Conservation (phyloP, 2,329 filamentous ascomycete species). For the Colletotrichum euphorbiae region DNA sequence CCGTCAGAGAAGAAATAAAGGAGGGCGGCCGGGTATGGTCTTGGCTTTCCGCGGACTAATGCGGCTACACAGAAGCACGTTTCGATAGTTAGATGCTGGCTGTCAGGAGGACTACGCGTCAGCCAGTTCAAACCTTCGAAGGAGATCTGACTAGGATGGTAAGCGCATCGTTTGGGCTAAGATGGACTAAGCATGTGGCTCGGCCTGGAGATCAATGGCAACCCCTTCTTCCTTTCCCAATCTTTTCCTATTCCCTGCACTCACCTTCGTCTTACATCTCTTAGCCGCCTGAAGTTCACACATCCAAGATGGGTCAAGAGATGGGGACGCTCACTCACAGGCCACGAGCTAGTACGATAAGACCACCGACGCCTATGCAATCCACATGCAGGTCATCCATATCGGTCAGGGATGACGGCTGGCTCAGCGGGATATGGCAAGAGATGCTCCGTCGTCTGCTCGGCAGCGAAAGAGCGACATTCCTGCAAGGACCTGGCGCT, state of each 20-base stretch:
- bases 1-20: not conserved
- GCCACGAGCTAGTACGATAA: conserved; percentile 10
- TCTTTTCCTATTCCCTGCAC: not conserved
- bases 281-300: conserved; percentile 28
- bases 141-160: conserved; percentile 1
- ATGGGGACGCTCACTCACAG: not conserved
- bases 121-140: conserved; percentile 13
- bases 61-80: conserved; percentile 24
- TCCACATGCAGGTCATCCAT: conserved; percentile 20
- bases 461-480: conserved; percentile 7
- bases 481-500: not conserved
- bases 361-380: conserved; percentile 7
- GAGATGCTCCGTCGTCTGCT: conserved; percentile 1
- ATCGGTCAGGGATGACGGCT: conserved; percentile 1
- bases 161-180: not conserved
- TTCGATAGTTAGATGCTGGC: conserved; percentile 28
- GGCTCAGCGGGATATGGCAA: conserved; percentile 17
- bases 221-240: conserved; percentile 3
- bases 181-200: conserved; percentile 8
- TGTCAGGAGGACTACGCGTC: conserved; percentile 24
- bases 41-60: conserved; percentile 20
- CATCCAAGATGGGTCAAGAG: not conserved
- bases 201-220: conserved; percentile 5
- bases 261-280: conserved; percentile 10
- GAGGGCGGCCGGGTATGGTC: conserved; percentile 2